These are phyloP conservation scores for Pythium sp. DNA, from an alignment of 352 stramenopile genomes.

Conservation along the genomic window DNA sequence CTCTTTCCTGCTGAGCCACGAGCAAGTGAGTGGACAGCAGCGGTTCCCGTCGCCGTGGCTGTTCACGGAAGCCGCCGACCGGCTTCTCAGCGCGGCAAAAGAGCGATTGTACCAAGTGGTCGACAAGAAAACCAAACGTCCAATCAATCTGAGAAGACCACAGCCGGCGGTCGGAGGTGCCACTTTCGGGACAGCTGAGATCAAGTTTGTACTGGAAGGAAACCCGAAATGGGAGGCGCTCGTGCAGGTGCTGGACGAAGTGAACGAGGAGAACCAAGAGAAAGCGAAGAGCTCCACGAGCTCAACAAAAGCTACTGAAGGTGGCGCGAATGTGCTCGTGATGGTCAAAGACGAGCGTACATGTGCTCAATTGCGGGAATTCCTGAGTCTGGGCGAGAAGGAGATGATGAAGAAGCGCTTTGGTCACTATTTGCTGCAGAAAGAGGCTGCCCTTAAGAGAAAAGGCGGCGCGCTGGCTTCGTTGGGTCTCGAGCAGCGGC, in stretches of 20 bases:
- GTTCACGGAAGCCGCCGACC: constrained; percentile 91
- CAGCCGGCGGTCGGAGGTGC: constrained; percentile 1
- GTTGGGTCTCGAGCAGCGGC: constrained; percentile 55
- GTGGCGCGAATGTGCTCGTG: constrained; percentile 62
- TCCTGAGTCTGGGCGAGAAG: constrained; percentile 66
- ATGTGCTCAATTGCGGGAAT: constrained; percentile 78
- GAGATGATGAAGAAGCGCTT: constrained; percentile 87
- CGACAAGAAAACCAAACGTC: constrained; percentile 44
- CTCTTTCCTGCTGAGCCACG: constrained; percentile 90
- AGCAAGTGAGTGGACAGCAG: constrained; percentile 83
- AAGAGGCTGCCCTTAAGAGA: constrained; percentile 51
- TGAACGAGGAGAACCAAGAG: constrained; percentile 49
- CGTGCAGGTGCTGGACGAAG: constrained; percentile 91
- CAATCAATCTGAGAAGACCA: constrained; percentile 33
- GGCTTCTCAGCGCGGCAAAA: constrained; percentile 91
- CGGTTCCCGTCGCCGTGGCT: constrained; percentile 93
- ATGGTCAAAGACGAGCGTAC: constrained; percentile 90
- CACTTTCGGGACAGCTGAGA: constrained; percentile 29
- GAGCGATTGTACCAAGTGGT: constrained; percentile 90
- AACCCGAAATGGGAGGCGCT: constrained; percentile 96
- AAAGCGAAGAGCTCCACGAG: background rate
- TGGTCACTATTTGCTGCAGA: constrained; percentile 75
- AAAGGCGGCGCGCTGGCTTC: constrained; percentile 39
- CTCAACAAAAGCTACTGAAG: constrained; percentile 24
- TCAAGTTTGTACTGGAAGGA: constrained; percentile 77